Evolutionary conservation across 2,329 filamentous ascomycete genomes (phyloP), one percentile per base, ranked within the genome.

Genomic region (Colletotrichum orbiculare): DNA sequence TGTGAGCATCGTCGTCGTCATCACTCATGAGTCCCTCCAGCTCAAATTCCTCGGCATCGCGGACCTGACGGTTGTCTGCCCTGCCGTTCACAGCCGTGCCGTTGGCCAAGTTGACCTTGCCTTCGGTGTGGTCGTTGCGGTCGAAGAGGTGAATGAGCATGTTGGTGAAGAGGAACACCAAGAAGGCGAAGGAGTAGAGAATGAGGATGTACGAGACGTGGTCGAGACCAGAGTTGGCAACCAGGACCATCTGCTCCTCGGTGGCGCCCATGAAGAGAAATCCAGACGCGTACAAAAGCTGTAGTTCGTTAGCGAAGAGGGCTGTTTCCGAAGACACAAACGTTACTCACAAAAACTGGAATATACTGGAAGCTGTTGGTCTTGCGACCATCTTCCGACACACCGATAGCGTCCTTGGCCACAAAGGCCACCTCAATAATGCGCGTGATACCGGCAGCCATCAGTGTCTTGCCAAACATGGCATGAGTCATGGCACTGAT

Each of bases 231-330:
- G 92, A 91, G 43, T 87, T 82, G 45, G 87, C 85, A 6, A 98
- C 83, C 2, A 97, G 82, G 25, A 83, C 73, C 92, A 98, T 97
- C 78, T 98, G 96, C 79, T 99, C 94, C 76, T 98, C 96, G 1
- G 94, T 98, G 13, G 96, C 95, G 38, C 93, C 92, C 94, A 98
- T 97, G 81, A 99, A 99, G 45, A 99, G 85, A 80, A 98, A 97
- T 1, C 96, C 96, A 4, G 94, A 91, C 6, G 94, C 94, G 73
- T 92, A 97, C 35, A 99, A 86, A 45, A 98, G 85, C 94, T 96
- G 66, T 10, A 9, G 39, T 53, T 6, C 8, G 63, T 75, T 70
- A 77, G 4, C 73, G 25, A 45, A 8, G 50, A 54, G 35, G 48
- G 37, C 13, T 17, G 9, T 10, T 17, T 1, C 3, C 13, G 4